These are phyloP conservation scores for Fonsecaea monophora DNA, from an alignment of 2,329 filamentous ascomycete genomes.

Conservation along the genomic window DNA sequence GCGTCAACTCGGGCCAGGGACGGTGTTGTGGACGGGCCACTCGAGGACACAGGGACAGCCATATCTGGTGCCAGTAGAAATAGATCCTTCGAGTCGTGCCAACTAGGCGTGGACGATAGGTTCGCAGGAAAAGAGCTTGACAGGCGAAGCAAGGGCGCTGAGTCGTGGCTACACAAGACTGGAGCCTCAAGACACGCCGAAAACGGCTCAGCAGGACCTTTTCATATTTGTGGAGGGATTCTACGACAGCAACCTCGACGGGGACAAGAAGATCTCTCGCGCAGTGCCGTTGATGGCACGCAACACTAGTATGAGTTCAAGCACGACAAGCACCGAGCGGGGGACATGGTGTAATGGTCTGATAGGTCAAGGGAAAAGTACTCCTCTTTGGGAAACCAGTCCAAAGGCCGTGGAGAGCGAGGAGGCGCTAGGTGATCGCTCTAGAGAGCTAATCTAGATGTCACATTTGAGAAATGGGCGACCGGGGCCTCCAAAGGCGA, in stretches of 20 bases:
- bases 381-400: conserved; percentile 7
- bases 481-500: too few species aligned
- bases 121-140: not conserved
- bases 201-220: not conserved
- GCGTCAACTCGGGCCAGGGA: conserved; percentile 21
- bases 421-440: conserved; percentile 46
- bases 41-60: not conserved
- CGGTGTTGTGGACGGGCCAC: not conserved
- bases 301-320: not conserved
- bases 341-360: not conserved
- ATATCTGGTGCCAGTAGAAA: not conserved
- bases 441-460: conserved; percentile 57
- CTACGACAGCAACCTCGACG: not conserved
- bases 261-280: not conserved
- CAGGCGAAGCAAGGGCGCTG: not conserved
- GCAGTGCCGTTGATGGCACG: not conserved
- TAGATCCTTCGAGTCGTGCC: not conserved
- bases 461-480: too few species aligned
- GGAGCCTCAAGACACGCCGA: not conserved
- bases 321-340: not conserved
- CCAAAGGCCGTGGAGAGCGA: not conserved
- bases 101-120: not conserved
- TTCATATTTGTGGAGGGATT: not conserved
- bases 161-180: not conserved
- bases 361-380: conserved; percentile 5